phyloP scores from a whole-genome alignment of 2,329 filamentous ascomycete genomes.

The Gnomoniopsis smithogilvyi region DNA sequence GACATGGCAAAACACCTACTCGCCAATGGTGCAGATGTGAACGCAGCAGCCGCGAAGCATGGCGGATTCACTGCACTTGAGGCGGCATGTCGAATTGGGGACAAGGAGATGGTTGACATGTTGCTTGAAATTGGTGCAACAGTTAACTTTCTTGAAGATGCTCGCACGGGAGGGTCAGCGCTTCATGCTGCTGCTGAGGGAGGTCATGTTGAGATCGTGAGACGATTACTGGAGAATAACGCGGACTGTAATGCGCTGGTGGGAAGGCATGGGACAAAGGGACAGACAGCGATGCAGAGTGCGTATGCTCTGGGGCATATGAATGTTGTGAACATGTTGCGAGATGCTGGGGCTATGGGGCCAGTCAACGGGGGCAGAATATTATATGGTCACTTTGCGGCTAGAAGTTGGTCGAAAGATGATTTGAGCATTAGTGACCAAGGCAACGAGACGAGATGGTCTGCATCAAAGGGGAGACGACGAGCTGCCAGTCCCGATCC shows the following conservation, averaged over 20 bases:
- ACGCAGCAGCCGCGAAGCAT: constrained; percentile 17
- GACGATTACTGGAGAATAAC: constrained; percentile 15
- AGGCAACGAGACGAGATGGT: neutral
- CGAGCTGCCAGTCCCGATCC: neutral
- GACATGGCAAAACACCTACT: constrained; percentile 16
- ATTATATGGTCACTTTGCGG: neutral
- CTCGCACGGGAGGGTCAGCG: constrained; percentile 20
- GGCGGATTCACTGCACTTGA: constrained; percentile 31
- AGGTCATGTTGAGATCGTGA: constrained; percentile 18
- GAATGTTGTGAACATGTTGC: neutral
- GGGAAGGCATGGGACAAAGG: constrained; percentile 6
- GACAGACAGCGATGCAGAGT: constrained; percentile 16
- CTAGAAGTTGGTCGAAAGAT: neutral
- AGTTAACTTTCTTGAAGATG: constrained; percentile 22
- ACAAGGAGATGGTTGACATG: constrained; percentile 28
- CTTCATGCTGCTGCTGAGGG: constrained; percentile 20
- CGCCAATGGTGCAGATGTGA: constrained; percentile 19
- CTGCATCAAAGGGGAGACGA: neutral
- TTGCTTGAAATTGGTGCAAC: constrained; percentile 23
- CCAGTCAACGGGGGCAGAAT: neutral
- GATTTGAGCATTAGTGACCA: neutral
- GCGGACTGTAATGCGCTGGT: constrained; percentile 9
- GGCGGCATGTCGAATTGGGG: constrained; percentile 31
- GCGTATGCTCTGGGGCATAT: constrained; percentile 6
- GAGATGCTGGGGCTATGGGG: neutral